Evolutionary conservation across 345 rosid genomes (phyloP).

Genomic region (Gossypium bickii): DNA sequence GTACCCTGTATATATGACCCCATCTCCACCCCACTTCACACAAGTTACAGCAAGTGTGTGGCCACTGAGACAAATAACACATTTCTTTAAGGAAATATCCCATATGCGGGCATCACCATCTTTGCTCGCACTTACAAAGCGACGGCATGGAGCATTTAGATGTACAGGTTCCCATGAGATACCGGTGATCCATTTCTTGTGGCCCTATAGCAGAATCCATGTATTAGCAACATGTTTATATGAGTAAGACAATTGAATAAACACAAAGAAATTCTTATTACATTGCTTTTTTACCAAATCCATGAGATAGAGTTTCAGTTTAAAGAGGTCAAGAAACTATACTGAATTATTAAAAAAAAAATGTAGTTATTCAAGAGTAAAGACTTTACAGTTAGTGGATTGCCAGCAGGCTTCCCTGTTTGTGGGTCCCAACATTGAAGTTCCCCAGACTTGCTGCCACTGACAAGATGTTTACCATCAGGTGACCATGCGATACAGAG

Average conservation of each 20-base stretch:
- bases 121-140: slow-evolving; percentile 93
- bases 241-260: neutral
- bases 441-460: slow-evolving; percentile 89
- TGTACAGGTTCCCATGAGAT: slow-evolving; percentile 98
- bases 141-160: slow-evolving; percentile 84
- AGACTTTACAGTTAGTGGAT: slow-evolving; percentile 49
- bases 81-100: slow-evolving; percentile 67
- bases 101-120: slow-evolving; percentile 99
- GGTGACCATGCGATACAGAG: slow-evolving; percentile 95
- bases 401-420: slow-evolving; percentile 76
- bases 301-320: slow-evolving; percentile 1
- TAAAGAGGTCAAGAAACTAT: neutral
- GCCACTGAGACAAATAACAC: slow-evolving; percentile 75
- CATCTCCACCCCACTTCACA: slow-evolving; percentile 99
- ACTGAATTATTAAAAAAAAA: neutral
- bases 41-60: slow-evolving; percentile 95
- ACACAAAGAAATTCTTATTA: neutral
- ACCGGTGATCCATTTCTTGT: slow-evolving; percentile 97
- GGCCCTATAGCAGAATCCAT: slow-evolving; percentile 55
- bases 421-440: slow-evolving; percentile 79
- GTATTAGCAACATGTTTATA: slow-evolving; percentile 6
- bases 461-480: slow-evolving; percentile 83
- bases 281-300: slow-evolving; percentile 7
- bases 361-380: slow-evolving; percentile 9
- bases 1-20: slow-evolving; percentile 88